phyloP scores from a whole-genome alignment of 257 asterid genomes.

The Nicotiana benthamiana region DNA sequence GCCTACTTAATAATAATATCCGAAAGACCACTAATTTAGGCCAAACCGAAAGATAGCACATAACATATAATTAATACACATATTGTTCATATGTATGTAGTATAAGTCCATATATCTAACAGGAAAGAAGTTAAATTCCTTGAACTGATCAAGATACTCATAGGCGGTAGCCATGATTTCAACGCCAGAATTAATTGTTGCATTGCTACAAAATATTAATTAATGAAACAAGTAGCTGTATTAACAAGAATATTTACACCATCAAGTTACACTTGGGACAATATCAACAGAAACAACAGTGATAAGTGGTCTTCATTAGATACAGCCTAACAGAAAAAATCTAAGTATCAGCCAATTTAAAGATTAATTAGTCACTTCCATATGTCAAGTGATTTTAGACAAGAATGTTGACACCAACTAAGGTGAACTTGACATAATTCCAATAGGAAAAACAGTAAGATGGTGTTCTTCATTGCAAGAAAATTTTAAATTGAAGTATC shows the following conservation, averaged over 20 bases:
- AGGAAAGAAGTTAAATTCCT: neutral
- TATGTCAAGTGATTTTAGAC: neutral
- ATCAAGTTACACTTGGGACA: neutral
- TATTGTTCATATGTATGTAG: too few species aligned
- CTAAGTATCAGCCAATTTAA: neutral
- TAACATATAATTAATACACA: too few species aligned
- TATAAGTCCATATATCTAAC: too few species aligned
- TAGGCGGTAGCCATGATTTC: neutral
- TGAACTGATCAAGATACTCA: neutral
- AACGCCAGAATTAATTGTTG: neutral
- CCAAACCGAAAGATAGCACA: too few species aligned
- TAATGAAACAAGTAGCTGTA: neutral
- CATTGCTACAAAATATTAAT: neutral
- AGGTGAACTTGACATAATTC: neutral
- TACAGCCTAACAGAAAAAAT: neutral
- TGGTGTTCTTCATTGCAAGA: neutral
- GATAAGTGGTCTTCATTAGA: neutral
- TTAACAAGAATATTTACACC: neutral
- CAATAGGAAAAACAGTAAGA: neutral
- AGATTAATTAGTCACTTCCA: neutral
- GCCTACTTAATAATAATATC: too few species aligned
- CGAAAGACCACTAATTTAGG: too few species aligned
- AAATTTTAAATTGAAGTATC: neutral
- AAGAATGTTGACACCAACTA: neutral
- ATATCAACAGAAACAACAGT: neutral